A percentile compares a stretch with the other conserved stretches of the same genome.
These are phyloP conservation scores for Kwoniella dejecticola DNA, from an alignment of 768 basidiomycete species.

Conservation along the genomic window DNA sequence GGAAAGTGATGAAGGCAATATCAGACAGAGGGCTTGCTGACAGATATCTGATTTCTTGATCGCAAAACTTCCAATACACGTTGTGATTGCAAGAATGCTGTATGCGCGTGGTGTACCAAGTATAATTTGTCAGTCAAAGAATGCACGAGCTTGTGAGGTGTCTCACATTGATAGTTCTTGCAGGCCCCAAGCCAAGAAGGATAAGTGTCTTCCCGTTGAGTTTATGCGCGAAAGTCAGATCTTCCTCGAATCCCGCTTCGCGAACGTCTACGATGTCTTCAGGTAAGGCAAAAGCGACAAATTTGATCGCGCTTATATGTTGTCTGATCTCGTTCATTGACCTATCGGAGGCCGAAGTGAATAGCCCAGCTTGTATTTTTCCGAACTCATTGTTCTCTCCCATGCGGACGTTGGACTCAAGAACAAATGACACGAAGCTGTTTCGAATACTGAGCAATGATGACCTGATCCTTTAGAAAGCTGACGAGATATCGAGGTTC, in stretches of 20 bases:
- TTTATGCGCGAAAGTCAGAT: conserved; percentile 6
- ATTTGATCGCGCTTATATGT: neutral
- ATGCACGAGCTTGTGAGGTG: too few species aligned
- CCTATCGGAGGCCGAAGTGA: neutral
- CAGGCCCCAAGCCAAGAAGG: conserved; percentile 4
- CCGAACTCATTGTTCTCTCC: neutral
- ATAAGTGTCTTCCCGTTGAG: neutral
- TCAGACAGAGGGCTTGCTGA: neutral
- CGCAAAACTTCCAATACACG: conserved; percentile 2
- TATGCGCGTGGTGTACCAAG: too few species aligned
- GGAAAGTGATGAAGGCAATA: neutral
- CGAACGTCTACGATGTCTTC: neutral
- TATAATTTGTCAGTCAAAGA: too few species aligned
- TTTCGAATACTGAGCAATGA: too few species aligned
- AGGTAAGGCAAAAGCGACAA: conserved; percentile 12
- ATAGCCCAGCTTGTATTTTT: neutral
- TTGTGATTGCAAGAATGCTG: conserved; percentile 15
- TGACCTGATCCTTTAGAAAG: too few species aligned
- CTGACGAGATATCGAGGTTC: too few species aligned
- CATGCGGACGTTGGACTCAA: too few species aligned
- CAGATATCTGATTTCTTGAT: neutral
- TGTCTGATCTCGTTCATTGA: too few species aligned
- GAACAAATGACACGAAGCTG: too few species aligned
- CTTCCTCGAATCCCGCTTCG: neutral
- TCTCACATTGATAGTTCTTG: conserved; percentile 13